phyloP scores from a whole-genome alignment of 202 grass and related monocot species.

The Bolboschoenoplectus hybrid region DNA sequence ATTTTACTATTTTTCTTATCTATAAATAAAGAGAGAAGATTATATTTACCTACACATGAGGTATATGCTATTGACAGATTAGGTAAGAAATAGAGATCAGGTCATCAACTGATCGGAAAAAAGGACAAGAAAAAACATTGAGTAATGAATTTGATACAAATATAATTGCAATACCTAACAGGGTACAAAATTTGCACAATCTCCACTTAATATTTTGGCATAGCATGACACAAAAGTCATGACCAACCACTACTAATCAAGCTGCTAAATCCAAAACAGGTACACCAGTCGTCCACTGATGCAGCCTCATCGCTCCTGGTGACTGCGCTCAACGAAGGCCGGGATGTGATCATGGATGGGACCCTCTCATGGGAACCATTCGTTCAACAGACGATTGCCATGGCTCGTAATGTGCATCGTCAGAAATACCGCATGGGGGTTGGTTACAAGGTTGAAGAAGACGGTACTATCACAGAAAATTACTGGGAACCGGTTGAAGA shows the following conservation, averaged over 20 bases:
- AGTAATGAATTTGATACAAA: background rate
- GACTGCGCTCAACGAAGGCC: conserved; percentile 73
- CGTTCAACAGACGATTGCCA: conserved; percentile 68
- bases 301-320: conserved; percentile 79
- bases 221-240: background rate
- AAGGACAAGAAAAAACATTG: background rate
- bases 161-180: background rate
- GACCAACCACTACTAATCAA: background rate
- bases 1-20: background rate
- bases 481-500: conserved; percentile 68
- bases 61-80: background rate
- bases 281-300: conserved; percentile 74
- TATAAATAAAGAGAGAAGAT: background rate
- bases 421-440: conserved; percentile 72
- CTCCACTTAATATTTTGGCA: background rate
- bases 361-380: conserved; percentile 79
- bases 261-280: conserved; percentile 41
- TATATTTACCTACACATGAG: background rate
- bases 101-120: background rate
- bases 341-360: conserved; percentile 79
- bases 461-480: conserved; percentile 52
- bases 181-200: background rate
- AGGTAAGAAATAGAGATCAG: background rate
- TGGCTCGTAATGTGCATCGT: conserved; percentile 66
- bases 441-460: conserved; percentile 64